Evolutionary conservation across 1,284 basidiomycete genomes (phyloP).

Genomic region (Cronartium ribicola): DNA sequence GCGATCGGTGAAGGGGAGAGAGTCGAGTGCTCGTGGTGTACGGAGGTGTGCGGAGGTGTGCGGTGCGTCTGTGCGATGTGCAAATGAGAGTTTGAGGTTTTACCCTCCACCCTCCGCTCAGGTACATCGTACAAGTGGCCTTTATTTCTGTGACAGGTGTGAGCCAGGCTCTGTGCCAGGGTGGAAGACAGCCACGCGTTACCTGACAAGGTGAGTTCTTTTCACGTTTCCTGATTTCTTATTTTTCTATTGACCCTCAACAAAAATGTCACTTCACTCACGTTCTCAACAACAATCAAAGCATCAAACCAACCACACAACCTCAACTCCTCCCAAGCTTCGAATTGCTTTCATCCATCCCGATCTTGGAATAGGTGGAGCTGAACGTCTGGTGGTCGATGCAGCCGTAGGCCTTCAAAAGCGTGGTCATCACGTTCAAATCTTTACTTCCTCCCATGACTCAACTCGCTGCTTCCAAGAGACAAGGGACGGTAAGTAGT

Average conservation of each 20-base stretch:
- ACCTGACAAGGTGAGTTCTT: too few species aligned
- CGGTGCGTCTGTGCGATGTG: too few species aligned
- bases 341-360: slow-evolving; percentile 85
- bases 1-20: too few species aligned
- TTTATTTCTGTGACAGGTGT: too few species aligned
- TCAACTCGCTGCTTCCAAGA: slow-evolving; percentile 63
- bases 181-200: too few species aligned
- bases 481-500: slow-evolving; percentile 68
- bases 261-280: slow-evolving; percentile 4
- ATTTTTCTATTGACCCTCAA: neutral
- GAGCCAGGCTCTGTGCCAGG: too few species aligned
- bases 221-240: too few species aligned
- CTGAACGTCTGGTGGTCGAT: slow-evolving; percentile 92
- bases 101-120: too few species aligned
- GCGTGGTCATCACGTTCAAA: slow-evolving; percentile 78
- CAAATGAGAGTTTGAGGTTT: too few species aligned
- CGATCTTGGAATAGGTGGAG: slow-evolving; percentile 94
- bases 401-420: slow-evolving; percentile 81
- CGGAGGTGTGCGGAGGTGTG: too few species aligned
- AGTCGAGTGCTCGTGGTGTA: too few species aligned
- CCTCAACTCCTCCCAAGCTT: slow-evolving; percentile 44
- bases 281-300: slow-evolving; percentile 10
- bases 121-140: too few species aligned
- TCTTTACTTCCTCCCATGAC: slow-evolving; percentile 93
- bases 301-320: neutral